Evolutionary conservation across 768 basidiomycete genomes (phyloP).

Genomic region (Goffeauzyma gilvescens): DNA sequence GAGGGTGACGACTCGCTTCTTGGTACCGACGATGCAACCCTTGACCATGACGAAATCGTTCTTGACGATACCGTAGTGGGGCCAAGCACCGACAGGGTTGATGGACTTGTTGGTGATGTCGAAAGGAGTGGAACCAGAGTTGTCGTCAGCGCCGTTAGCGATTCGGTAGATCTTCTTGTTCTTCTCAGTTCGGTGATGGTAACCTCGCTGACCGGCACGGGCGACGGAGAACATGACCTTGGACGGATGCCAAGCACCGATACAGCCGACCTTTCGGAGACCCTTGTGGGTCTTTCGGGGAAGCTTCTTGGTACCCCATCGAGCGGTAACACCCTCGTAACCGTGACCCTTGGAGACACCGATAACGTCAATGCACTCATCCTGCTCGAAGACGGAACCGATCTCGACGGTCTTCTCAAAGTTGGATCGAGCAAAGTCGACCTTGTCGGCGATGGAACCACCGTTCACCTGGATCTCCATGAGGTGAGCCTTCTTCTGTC

Average conservation of each 20-base stretch:
- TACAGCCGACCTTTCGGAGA: conserved; percentile 86
- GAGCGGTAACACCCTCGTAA: conserved; percentile 96
- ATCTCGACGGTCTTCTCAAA: conserved; percentile 95
- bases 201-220: conserved; percentile 88
- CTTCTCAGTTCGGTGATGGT: conserved; percentile 71
- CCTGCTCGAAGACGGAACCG: conserved; percentile 73
- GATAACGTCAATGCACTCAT: conserved; percentile 89
- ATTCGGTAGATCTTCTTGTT: conserved; percentile 96
- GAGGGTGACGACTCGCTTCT: conserved; percentile 94
- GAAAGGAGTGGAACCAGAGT: conserved; percentile 79
- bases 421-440: conserved; percentile 76
- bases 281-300: conserved; percentile 99
- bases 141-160: conserved; percentile 54
- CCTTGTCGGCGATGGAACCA: conserved; percentile 81
- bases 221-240: conserved; percentile 99
- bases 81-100: conserved; percentile 97
- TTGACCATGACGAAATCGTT: conserved; percentile 97
- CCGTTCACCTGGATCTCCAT: conserved; percentile 99
- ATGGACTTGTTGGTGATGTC: conserved; percentile 49
- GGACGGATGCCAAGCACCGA: conserved; percentile 34
- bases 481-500: conserved; percentile 98
- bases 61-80: conserved; percentile 95
- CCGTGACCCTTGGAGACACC: conserved; percentile 99
- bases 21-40: conserved; percentile 84
- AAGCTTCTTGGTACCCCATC: conserved; percentile 98